Percentiles rank a stretch among this genome's conserved stretches.
Conservation (phyloP, 140 eudicot genomes). For the Oenanthe javanica region DNA sequence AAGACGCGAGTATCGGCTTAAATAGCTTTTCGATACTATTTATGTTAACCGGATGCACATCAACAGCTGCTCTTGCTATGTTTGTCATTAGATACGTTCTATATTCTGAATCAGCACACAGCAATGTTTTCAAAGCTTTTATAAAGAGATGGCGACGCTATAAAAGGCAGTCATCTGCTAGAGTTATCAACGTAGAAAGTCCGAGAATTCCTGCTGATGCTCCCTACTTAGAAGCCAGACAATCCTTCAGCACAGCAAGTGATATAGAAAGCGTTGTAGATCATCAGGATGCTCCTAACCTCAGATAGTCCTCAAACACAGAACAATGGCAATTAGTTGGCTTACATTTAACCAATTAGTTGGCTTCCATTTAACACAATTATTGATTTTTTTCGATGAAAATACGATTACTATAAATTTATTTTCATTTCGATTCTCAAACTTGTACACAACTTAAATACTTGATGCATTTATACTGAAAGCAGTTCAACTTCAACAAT, state of each 20-base stretch:
- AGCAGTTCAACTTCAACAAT: too few relatives aligned
- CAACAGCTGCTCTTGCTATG: slow-evolving; percentile 27
- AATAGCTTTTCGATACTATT: slow-evolving; percentile 37
- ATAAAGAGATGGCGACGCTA: neutral
- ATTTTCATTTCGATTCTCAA: too few relatives aligned
- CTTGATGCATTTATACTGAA: too few relatives aligned
- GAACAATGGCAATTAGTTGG: too few relatives aligned
- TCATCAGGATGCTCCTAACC: neutral
- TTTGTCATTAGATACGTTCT: slow-evolving; percentile 14
- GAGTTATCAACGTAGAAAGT: neutral
- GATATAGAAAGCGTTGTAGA: neutral
- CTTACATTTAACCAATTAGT: too few relatives aligned
- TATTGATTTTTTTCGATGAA: too few relatives aligned
- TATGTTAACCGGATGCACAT: slow-evolving; percentile 31
- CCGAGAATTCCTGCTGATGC: neutral
- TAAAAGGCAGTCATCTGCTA: neutral
- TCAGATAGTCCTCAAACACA: neutral
- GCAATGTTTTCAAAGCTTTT: neutral
- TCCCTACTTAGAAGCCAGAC: neutral
- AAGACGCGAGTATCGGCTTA: slow-evolving; percentile 34
- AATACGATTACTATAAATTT: too few relatives aligned
- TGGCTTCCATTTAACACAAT: too few relatives aligned
- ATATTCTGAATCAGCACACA: neutral
- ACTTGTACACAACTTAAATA: too few relatives aligned
- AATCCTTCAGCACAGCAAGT: neutral